Evolutionary conservation across 2,329 filamentous ascomycete species (phyloP).

Genomic region (Coniochaeta hoffmannii): DNA sequence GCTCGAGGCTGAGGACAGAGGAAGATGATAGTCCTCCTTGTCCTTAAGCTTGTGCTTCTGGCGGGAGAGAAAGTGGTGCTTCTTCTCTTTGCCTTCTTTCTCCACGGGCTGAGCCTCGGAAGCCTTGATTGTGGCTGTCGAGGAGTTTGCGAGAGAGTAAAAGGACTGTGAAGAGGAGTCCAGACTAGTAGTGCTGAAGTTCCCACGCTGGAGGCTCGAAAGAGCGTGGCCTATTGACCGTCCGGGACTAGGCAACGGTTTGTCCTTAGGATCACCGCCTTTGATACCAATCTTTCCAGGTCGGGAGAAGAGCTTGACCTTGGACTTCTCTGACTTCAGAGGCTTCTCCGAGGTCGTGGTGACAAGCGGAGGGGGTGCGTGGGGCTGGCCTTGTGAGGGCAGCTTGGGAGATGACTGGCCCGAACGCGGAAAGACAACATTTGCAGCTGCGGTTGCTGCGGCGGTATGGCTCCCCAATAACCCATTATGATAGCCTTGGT

Average conservation of each 20-base stretch:
- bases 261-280: constrained; percentile 56
- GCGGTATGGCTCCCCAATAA: constrained; percentile 51
- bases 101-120: constrained; percentile 38
- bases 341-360: constrained; percentile 49
- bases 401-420: constrained; percentile 43
- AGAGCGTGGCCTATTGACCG: constrained; percentile 58
- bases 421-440: constrained; percentile 64
- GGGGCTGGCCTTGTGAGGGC: constrained; percentile 23
- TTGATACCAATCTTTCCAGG: constrained; percentile 70
- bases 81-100: constrained; percentile 59
- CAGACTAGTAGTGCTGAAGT: constrained; percentile 66
- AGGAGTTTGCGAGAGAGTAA: constrained; percentile 70
- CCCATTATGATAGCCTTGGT: constrained; percentile 52
- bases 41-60: constrained; percentile 70
- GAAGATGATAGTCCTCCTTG: constrained; percentile 66
- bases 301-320: constrained; percentile 75
- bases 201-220: constrained; percentile 55
- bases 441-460: constrained; percentile 64
- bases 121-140: constrained; percentile 68
- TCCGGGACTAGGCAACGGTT: constrained; percentile 64
- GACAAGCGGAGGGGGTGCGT: constrained; percentile 29
- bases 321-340: constrained; percentile 59
- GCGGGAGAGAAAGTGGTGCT: constrained; percentile 71
- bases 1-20: constrained; percentile 67
- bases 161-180: constrained; percentile 57